Evolutionary conservation across 345 rosid species (phyloP).

Genomic region (Microcos paniculata): DNA sequence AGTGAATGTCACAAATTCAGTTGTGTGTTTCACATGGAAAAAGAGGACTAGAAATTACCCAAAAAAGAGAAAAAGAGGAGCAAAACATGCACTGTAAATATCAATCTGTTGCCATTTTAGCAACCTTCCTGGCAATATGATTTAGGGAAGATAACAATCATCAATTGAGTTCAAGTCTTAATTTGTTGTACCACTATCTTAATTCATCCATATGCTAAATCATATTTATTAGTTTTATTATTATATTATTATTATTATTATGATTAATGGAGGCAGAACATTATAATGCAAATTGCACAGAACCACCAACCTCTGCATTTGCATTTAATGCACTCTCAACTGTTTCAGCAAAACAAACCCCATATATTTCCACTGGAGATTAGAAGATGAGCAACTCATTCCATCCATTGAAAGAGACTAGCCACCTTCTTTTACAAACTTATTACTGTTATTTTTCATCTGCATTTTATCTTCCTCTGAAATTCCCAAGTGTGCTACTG

Average conservation of each 20-base stretch:
- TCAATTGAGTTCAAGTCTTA: not conserved
- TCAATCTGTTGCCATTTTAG: not conserved
- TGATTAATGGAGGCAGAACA: not conserved
- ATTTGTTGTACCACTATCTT: not conserved
- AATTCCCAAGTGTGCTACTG: constrained; percentile 11
- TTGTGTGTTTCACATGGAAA: no score
- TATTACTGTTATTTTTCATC: not conserved
- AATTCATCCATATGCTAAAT: not conserved
- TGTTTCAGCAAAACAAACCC: constrained; percentile 18
- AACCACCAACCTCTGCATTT: not conserved
- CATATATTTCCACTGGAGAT: not conserved
- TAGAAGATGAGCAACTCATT: constrained; percentile 11
- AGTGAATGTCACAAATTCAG: no score
- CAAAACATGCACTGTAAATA: no score
- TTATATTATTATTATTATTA: no score
- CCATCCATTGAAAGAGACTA: not conserved
- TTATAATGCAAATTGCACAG: not conserved
- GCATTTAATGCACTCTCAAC: constrained; percentile 39
- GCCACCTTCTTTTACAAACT: not conserved
- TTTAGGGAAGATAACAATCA: not conserved
- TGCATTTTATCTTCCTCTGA: not conserved
- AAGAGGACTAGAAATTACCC: no score
- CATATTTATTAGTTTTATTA: no score
- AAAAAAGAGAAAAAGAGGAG: no score
- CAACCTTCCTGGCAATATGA: no score